These are phyloP conservation scores for Stenocarpella maydis DNA, from an alignment of 2,329 filamentous ascomycete species.

Conservation along the genomic window DNA sequence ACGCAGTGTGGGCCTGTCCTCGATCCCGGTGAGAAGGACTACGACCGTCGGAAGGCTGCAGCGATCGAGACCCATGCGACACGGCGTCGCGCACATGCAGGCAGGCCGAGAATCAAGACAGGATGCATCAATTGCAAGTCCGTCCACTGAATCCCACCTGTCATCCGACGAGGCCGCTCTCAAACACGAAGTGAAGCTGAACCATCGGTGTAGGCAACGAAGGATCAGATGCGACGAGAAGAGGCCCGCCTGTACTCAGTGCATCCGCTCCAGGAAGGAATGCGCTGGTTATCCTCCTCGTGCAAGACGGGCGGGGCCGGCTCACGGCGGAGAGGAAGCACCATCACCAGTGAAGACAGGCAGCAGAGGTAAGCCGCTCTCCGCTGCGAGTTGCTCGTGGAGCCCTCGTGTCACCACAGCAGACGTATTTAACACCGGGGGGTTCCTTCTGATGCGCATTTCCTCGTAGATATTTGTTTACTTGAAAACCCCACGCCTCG, in stretches of 20 bases:
- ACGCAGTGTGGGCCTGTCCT: not conserved
- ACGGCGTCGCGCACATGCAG: slow-evolving; percentile 56
- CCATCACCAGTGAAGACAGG: not conserved
- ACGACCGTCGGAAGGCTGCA: not conserved
- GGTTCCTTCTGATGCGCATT: not conserved
- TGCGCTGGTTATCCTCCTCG: slow-evolving; percentile 65
- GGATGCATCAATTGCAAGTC: slow-evolving; percentile 75
- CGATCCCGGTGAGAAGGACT: not conserved
- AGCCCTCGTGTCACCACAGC: no score
- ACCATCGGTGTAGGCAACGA: slow-evolving; percentile 53
- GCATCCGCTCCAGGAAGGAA: slow-evolving; percentile 63
- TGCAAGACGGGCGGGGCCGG: not conserved
- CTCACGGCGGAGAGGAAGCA: not conserved
- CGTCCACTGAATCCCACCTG: slow-evolving; percentile 42
- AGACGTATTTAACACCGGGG: not conserved
- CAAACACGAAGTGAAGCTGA: not conserved
- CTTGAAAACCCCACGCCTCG: not conserved
- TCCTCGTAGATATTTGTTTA: not conserved
- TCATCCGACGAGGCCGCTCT: not conserved
- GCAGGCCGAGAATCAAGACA: slow-evolving; percentile 69
- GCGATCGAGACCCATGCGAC: slow-evolving; percentile 30
- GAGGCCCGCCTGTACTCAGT: slow-evolving; percentile 67
- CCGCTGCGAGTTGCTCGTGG: not conserved
- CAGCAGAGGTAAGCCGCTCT: not conserved
- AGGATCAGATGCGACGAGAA: slow-evolving; percentile 73